A percentile compares a stretch with the other conserved stretches of the same genome.
These are phyloP conservation scores for Wallacemonas sp. DNA, from an alignment of 208 protist species.

Conservation along the genomic window DNA sequence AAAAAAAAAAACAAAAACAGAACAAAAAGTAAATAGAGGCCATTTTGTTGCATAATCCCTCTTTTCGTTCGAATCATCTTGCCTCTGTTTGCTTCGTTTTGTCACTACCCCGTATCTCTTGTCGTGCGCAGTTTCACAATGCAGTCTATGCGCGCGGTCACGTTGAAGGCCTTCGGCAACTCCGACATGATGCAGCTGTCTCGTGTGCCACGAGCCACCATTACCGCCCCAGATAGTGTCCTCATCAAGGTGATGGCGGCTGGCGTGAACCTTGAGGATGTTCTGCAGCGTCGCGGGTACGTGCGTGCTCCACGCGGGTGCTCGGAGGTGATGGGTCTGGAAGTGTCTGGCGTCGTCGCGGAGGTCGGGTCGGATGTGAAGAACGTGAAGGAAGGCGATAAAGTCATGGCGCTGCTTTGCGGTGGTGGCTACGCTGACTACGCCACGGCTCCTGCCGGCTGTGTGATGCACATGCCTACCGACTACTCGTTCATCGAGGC, in stretches of 20 bases:
- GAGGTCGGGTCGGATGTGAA: conserved; percentile 59
- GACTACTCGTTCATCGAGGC: conserved; percentile 87
- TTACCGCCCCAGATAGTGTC: conserved; percentile 48
- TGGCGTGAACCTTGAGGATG: conserved; percentile 89
- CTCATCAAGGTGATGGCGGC: conserved; percentile 88
- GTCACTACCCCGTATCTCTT: not conserved
- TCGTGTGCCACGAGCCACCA: conserved; percentile 33
- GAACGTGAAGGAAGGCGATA: conserved; percentile 78
- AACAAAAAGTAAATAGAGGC: not conserved
- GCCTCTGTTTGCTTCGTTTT: too few relatives aligned
- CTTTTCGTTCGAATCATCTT: not conserved
- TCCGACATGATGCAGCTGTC: conserved; percentile 60
- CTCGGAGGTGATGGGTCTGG: conserved; percentile 86
- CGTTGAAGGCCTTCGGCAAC: conserved; percentile 72
- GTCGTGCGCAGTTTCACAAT: conserved; percentile 19
- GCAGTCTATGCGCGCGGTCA: conserved; percentile 79
- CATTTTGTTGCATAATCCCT: too few relatives aligned
- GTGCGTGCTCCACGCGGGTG: conserved; percentile 86
- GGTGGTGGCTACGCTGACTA: conserved; percentile 94
- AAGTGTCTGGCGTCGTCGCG: conserved; percentile 87
- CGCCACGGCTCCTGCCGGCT: conserved; percentile 68
- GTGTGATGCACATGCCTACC: conserved; percentile 80
- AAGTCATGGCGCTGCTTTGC: conserved; percentile 82
- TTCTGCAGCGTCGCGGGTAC: conserved; percentile 74
- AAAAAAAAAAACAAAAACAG: not conserved